phyloP scores from a whole-genome alignment of 2,329 filamentous ascomycete genomes.

The Scedosporium boydii region DNA sequence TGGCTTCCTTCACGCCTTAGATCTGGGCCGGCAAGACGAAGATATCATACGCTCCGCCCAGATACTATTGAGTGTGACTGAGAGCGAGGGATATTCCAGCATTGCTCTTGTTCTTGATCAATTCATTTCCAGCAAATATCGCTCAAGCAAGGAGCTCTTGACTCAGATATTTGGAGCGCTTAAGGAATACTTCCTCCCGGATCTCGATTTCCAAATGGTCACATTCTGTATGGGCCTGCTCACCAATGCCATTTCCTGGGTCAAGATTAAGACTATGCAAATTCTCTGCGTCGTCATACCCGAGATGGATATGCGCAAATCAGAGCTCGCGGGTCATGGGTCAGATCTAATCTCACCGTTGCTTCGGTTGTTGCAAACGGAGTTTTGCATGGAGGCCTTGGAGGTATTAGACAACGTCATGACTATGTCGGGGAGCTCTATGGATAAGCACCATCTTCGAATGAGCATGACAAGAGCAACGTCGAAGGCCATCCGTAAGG shows the following conservation, averaged over 20 bases:
- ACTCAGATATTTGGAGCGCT: constrained; percentile 64
- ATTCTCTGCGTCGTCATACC: constrained; percentile 78
- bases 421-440: constrained; percentile 81
- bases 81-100: constrained; percentile 57
- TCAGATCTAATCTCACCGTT: constrained; percentile 93
- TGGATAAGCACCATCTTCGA: constrained; percentile 87
- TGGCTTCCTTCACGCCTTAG: constrained; percentile 70
- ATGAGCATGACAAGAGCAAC: constrained; percentile 97
- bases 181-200: constrained; percentile 68
- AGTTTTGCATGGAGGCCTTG: constrained; percentile 86
- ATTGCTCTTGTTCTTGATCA: constrained; percentile 61
- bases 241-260: constrained; percentile 81
- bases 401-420: constrained; percentile 92
- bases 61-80: constrained; percentile 61
- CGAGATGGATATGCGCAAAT: constrained; percentile 85
- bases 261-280: constrained; percentile 88
- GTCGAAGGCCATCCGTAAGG: constrained; percentile 77
- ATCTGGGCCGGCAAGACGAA: constrained; percentile 48
- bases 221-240: constrained; percentile 86
- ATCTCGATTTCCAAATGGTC: constrained; percentile 73
- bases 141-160: constrained; percentile 66
- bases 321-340: constrained; percentile 81
- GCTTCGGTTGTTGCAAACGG: constrained; percentile 79
- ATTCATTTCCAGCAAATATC: constrained; percentile 59
- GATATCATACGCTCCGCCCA: constrained; percentile 54